These are phyloP conservation scores for Erucastrum elatum DNA, from an alignment of 345 rosid species.

Conservation along the genomic window DNA sequence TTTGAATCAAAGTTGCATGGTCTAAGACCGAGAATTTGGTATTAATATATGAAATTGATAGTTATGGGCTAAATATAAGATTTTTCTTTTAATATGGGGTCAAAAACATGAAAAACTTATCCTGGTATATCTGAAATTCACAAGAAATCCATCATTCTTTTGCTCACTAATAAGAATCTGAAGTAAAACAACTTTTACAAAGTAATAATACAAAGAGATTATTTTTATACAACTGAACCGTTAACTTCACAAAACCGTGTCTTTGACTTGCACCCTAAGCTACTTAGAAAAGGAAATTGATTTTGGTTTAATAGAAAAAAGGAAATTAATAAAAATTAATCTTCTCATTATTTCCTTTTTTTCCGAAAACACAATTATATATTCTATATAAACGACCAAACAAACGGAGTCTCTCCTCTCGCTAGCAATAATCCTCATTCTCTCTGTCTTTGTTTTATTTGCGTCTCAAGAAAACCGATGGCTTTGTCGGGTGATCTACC, in stretches of 20 bases:
- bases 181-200: background rate
- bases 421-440: background rate
- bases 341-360: background rate
- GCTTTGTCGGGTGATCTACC: constrained; percentile 11
- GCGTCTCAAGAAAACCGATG: constrained; percentile 1
- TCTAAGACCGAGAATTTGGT: background rate
- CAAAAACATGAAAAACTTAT: background rate
- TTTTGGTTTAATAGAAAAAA: no score
- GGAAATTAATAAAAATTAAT: background rate
- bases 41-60: background rate
- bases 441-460: background rate
- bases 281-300: background rate
- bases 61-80: background rate
- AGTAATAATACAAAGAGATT: no score
- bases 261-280: no score
- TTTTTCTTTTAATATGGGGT: background rate
- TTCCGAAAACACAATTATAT: background rate
- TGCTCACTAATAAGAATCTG: background rate
- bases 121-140: background rate
- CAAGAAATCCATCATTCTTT: background rate
- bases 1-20: background rate
- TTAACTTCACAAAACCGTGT: no score
- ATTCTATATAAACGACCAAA: background rate
- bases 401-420: background rate
- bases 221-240: no score